Evolutionary conservation across 2,329 filamentous ascomycete species (phyloP), one percentile per base, ranked within the genome.

Genomic region (Emmonsia crescens): DNA sequence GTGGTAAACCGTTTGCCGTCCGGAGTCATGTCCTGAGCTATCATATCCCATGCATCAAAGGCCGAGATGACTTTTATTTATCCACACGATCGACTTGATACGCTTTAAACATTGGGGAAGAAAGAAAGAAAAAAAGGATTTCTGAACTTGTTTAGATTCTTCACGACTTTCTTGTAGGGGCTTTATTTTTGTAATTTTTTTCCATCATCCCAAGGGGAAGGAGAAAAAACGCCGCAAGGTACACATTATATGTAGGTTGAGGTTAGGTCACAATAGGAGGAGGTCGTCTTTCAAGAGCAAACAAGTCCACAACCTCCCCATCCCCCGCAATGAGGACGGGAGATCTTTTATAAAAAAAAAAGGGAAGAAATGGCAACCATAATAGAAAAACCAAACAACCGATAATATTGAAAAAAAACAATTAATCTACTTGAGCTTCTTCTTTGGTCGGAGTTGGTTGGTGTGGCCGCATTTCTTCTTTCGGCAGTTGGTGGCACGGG

Each of bases 381-480:
- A 42, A 9, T 21, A 49, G 42, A 46, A 27, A 21, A 44, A 48
- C 40, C 42, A 49, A 27, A 19, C 48, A 49, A 31, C 36, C 57
- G 42, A 59, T 42, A 36, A 38, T 56, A 56, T 56, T 24, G 31
- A 38, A 14, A 44, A 54, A 59, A 63, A 64, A 51, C 44, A 51
- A 19, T 55, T 33, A 59, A 58, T 64, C 62, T 88, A 93, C 84
- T 96, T 96, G 79, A 96, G 87, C 93, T 99, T 99, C 92, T 99
- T 99, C 93, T 99, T 99, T 81, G 94, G 94, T 83, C 94, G 91
- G 79, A 99, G 90, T 88, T 99, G 94, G 90, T 97, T 97, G 84
- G 89, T 95, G 89, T 97, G 94, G 68, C 93, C 94, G 82, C 93
- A 97, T 88, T 97, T 97, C 85, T 92, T 92, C 91, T 97, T 97